phyloP scores from a whole-genome alignment of 2,329 filamentous ascomycete species.

The Calonectria pseudoreteaudii region DNA sequence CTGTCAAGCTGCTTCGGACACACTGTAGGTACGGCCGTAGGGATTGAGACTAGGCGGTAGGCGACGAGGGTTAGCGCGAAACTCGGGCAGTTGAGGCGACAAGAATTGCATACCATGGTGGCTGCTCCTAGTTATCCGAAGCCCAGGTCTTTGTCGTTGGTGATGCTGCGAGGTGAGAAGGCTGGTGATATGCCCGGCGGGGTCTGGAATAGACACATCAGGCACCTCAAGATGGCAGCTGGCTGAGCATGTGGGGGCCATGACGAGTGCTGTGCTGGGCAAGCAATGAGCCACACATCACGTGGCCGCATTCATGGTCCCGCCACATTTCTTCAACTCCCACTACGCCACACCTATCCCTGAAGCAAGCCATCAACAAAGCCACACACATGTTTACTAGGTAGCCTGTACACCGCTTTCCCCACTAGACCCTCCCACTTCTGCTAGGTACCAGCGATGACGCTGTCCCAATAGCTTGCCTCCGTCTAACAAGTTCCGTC shows the following conservation, averaged over 20 bases:
- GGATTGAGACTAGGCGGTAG: conserved; percentile 81
- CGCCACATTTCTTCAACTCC: conserved; percentile 6
- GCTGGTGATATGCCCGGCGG: conserved; percentile 26
- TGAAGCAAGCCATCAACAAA: conserved; percentile 3
- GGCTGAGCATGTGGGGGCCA: conserved; percentile 26
- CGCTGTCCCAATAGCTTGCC: conserved; percentile 35
- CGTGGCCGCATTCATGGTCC: not conserved
- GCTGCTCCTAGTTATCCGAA: conserved; percentile 21
- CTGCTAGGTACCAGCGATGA: conserved; percentile 50
- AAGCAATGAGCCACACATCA: conserved; percentile 25
- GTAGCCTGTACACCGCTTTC: conserved; percentile 40
- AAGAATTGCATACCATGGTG: conserved; percentile 34
- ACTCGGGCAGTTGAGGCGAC: not conserved
- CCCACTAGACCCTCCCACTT: conserved; percentile 35
- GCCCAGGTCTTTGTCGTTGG: conserved; percentile 17
- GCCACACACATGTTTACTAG: conserved; percentile 23
- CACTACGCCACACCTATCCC: not conserved
- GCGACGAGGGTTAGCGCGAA: conserved; percentile 34
- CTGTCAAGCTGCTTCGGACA: conserved; percentile 93
- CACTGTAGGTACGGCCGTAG: conserved; percentile 96
- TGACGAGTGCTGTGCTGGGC: conserved; percentile 24
- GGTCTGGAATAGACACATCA: conserved; percentile 26
- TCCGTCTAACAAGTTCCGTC: conserved; percentile 14
- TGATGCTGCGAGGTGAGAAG: conserved; percentile 23
- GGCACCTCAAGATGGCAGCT: conserved; percentile 24